Percentiles rank a stretch among this genome's conserved stretches.
These are phyloP conservation scores for Termitomyces sp. DNA, from an alignment of 768 basidiomycete genomes.

Conservation along the genomic window DNA sequence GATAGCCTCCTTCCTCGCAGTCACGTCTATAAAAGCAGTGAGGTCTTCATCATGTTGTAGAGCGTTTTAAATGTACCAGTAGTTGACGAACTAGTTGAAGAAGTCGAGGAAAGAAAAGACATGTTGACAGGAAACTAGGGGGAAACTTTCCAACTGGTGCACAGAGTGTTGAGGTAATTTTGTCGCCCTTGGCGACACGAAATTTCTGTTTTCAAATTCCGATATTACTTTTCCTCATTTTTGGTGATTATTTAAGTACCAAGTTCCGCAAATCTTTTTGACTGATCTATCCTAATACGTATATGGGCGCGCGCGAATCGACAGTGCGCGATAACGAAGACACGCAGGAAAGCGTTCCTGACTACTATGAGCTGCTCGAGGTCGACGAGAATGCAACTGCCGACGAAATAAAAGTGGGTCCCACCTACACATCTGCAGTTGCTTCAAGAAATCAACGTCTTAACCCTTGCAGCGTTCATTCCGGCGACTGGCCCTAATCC, in stretches of 20 bases:
- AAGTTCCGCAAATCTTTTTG: too few relatives aligned
- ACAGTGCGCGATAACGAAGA: constrained; percentile 28
- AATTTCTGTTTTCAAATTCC: constrained; percentile 11
- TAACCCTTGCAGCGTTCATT: constrained; percentile 60
- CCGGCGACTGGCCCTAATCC: constrained; percentile 75
- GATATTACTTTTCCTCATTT: constrained; percentile 13
- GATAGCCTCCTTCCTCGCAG: constrained; percentile 43
- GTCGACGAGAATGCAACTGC: constrained; percentile 76
- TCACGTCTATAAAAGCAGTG: constrained; percentile 30
- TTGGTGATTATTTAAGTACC: background rate
- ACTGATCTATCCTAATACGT: background rate
- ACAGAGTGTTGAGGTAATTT: background rate
- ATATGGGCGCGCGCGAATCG: constrained; percentile 72
- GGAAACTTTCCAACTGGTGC: background rate
- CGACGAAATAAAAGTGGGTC: constrained; percentile 81
- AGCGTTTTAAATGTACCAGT: background rate
- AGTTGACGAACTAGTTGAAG: background rate
- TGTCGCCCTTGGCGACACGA: constrained; percentile 3
- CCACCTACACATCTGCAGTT: background rate
- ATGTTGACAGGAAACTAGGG: background rate
- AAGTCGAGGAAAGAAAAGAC: background rate
- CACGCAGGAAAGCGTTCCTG: constrained; percentile 25
- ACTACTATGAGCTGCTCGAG: constrained; percentile 82
- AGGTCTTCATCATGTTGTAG: background rate
- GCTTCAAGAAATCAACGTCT: background rate